Evolutionary conservation across 371 early-diverging fungal species (phyloP), one percentile per base, ranked within the genome.

Genomic region (Syncephalastrum monosporum): DNA sequence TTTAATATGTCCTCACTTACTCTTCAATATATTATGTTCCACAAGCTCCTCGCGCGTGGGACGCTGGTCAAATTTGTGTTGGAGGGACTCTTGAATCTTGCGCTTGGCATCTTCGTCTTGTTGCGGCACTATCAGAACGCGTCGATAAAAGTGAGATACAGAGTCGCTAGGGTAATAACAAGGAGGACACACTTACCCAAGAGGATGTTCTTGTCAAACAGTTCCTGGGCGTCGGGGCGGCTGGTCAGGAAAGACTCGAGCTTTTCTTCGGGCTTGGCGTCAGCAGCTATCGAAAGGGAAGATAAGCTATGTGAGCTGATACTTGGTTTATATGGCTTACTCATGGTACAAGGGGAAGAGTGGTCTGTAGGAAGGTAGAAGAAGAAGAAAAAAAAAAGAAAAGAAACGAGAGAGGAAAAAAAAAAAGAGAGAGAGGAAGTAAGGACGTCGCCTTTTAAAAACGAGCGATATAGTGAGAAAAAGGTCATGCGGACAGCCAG

Each of bases 201-300:
- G 43, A 91, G 60, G 56, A 91, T 89, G 55, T 87, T 86, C 65
- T 80, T 81, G 53, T 87, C 83, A 5, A 89, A 79, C n/a, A 91
- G 74, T n/a, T 86, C 87, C 55, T 84, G 84, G 13, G 81, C 72
- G 12, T 79, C 82, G 50, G 85, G 83, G 21, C 90, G 75, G 19
- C 80, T 74, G 24, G 83, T 67, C 24, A 91, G 64, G 52, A 81
- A 75, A 56, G 75, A 75, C 33, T 84, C 82, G 19, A 88, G 59
- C 33, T 55, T 55, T 57, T 48, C 57, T 56, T 60, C 56, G 38
- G 51, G 53, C 24, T 56, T 54, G 42, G 60, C 55, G 29, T 21
- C 45, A 16, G 44, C 14, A 15, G 42, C 38, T 33, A 12, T 33
- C 0, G 38, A 33, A 10, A 33, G 8, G 8, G 10, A 33, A 33